phyloP scores from a whole-genome alignment of 2,329 filamentous ascomycete species.

The Fusarium odoratissimum region DNA sequence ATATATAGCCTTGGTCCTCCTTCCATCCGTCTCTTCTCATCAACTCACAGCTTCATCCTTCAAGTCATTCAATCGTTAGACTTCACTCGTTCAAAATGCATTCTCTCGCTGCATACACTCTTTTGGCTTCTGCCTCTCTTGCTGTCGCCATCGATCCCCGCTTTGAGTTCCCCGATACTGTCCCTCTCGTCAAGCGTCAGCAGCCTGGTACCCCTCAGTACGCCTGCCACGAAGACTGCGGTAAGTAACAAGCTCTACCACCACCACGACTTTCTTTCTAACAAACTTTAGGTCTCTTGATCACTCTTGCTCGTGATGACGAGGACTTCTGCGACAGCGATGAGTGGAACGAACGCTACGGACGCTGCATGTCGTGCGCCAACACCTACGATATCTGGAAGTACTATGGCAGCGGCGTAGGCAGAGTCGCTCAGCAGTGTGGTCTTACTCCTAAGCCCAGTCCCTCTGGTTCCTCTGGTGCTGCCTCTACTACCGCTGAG shows the following conservation, averaged over 20 bases:
- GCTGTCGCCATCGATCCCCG: constrained; percentile 28
- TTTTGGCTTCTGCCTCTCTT: constrained; percentile 37
- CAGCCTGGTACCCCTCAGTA: constrained; percentile 58
- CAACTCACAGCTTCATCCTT: not conserved
- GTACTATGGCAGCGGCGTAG: constrained; percentile 54
- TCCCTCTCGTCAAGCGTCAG: constrained; percentile 54
- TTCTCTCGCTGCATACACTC: constrained; percentile 29
- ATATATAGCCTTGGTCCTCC: constrained; percentile 10
- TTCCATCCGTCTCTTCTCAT: not conserved
- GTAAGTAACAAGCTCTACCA: constrained; percentile 46
- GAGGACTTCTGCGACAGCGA: constrained; percentile 52
- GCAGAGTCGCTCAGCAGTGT: constrained; percentile 48
- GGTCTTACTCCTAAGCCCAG: constrained; percentile 36
- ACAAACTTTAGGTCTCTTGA: constrained; percentile 30
- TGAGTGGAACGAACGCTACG: constrained; percentile 55
- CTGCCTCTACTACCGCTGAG: constrained; percentile 2
- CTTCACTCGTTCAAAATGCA: constrained; percentile 24
- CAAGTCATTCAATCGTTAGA: not conserved
- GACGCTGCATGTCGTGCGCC: constrained; percentile 57
- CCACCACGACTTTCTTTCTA: not conserved
- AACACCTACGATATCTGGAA: constrained; percentile 58
- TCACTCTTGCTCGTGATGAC: constrained; percentile 50
- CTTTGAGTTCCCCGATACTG: constrained; percentile 49
- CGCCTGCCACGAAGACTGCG: constrained; percentile 60
- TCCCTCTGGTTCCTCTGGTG: constrained; percentile 21